phyloP scores from a whole-genome alignment of 257 asterid species.

The Capsicum chinense region DNA sequence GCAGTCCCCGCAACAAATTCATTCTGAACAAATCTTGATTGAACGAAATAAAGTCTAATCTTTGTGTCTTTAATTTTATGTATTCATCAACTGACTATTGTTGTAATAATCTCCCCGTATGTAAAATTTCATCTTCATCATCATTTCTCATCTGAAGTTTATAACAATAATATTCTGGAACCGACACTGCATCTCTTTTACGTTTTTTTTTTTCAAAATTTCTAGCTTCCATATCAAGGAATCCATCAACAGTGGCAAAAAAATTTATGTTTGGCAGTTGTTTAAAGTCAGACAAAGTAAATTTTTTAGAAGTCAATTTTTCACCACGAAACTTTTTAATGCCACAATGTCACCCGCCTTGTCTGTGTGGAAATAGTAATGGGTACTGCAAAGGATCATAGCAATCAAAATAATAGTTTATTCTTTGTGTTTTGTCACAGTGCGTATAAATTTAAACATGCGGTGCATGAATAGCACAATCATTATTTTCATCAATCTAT shows the following conservation, averaged over 20 bases:
- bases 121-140: neutral
- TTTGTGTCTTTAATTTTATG: too few species aligned
- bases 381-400: neutral
- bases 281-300: neutral
- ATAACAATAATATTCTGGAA: neutral
- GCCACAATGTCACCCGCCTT: neutral
- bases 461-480: neutral
- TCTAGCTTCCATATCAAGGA: neutral
- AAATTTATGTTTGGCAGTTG: neutral
- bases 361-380: neutral
- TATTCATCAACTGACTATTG: neutral
- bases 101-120: neutral
- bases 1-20: too few species aligned
- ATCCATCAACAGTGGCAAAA: neutral
- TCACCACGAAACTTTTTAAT: neutral
- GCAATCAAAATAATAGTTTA: neutral
- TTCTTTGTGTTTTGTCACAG: neutral
- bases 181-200: neutral
- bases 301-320: neutral
- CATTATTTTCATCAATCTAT: neutral
- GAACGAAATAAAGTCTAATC: too few species aligned
- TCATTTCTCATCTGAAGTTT: neutral
- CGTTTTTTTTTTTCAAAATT: neutral
- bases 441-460: neutral
- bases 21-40: too few species aligned